A percentile compares a stretch with the other conserved stretches of the same genome.
These are phyloP conservation scores for Chalciporus chontae DNA, from an alignment of 768 basidiomycete genomes.

Conservation along the genomic window DNA sequence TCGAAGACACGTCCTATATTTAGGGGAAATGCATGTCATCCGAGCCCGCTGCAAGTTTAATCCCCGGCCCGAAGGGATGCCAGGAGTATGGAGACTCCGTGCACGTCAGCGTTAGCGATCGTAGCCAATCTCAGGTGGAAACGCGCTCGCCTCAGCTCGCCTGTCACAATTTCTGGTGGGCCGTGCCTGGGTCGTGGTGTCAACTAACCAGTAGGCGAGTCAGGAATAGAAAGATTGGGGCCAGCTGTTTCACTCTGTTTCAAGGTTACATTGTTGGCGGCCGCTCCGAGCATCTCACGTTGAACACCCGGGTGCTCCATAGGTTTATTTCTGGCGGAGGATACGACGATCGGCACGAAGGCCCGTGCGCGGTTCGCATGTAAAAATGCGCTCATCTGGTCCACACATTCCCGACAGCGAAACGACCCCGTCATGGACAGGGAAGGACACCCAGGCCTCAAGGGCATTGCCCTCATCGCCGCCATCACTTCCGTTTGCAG, in stretches of 20 bases:
- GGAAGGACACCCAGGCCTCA: constrained; percentile 11
- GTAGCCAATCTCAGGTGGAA: too few species aligned
- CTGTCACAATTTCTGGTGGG: too few species aligned
- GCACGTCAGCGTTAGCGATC: too few species aligned
- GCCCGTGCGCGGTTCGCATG: background rate
- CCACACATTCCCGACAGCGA: background rate
- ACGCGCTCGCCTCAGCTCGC: too few species aligned
- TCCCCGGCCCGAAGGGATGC: too few species aligned
- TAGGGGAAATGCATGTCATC: too few species aligned
- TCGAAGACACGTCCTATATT: too few species aligned
- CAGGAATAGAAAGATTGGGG: too few species aligned
- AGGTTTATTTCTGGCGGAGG: background rate
- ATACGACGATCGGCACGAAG: background rate
- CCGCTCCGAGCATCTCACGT: background rate
- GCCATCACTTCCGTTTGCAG: constrained; percentile 16
- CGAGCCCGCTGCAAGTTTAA: too few species aligned
- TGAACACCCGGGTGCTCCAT: background rate
- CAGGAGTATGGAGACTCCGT: too few species aligned
- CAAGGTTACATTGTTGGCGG: background rate
- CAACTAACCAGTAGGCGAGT: too few species aligned
- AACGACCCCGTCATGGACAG: constrained; percentile 6
- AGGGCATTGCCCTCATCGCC: constrained; percentile 8
- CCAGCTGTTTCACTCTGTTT: background rate
- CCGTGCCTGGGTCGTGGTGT: too few species aligned
- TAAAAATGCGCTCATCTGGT: background rate